These are phyloP conservation scores for Debaryomycetaceae sp. DNA, from an alignment of 1,139 yeast species.

Conservation along the genomic window DNA sequence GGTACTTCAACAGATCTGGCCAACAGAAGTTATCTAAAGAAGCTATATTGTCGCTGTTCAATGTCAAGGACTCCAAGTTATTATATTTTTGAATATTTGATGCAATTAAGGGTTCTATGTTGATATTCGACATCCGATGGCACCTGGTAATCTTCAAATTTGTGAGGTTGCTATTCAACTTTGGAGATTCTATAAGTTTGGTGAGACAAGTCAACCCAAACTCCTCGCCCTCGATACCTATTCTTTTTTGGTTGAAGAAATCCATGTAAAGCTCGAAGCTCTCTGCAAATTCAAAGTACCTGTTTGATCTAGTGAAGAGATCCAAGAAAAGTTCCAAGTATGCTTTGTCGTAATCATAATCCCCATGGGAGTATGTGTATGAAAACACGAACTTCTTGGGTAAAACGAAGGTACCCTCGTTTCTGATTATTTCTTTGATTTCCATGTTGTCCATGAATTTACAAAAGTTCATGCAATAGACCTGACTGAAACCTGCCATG, in stretches of 20 bases:
- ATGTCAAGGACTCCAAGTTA: conserved; percentile 11
- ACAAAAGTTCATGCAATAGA: conserved; percentile 6
- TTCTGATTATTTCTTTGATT: conserved; percentile 1
- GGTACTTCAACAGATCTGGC: conserved; percentile 9
- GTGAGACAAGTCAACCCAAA: conserved; percentile 1
- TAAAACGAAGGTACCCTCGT: conserved; percentile 3
- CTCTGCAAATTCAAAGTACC: conserved; percentile 6
- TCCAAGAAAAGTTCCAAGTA: conserved; percentile 2
- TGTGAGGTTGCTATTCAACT: conserved; percentile 8
- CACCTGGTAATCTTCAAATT: conserved; percentile 12
- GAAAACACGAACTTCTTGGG: conserved; percentile 13
- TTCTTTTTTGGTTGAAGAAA: conserved; percentile 10
- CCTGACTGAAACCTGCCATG: conserved; percentile 1
- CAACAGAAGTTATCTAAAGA: conserved; percentile 8
- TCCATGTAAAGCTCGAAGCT: conserved; percentile 13
- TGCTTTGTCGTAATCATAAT: background rate
- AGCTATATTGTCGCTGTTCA: conserved; percentile 10
- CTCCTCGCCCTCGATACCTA: background rate
- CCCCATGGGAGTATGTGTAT: conserved; percentile 5
- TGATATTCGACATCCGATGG: conserved; percentile 8
- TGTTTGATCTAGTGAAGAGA: conserved; percentile 1
- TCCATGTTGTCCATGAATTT: conserved; percentile 8
- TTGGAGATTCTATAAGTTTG: conserved; percentile 6
- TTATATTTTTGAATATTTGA: conserved; percentile 7
- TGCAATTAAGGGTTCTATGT: conserved; percentile 4